Base-by-base conservation (phyloP, 345 rosid genomes). In the Arabidopsis thaliana region DNA sequence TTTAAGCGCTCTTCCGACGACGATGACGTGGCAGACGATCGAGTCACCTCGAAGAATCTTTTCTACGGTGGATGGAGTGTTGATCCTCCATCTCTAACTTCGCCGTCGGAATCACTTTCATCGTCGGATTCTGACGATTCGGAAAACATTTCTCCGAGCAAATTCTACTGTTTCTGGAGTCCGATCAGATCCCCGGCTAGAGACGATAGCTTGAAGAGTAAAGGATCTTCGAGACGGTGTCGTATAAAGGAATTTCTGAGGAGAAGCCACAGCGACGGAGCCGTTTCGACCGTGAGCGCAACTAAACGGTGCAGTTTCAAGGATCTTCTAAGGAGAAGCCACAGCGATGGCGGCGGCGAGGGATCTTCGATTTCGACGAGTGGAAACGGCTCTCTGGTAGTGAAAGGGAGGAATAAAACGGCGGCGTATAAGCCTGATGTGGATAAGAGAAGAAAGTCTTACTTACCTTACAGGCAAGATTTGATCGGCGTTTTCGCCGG, bases 401-500 rank as follows among this genome's bases (percentile, higher is more conserved):
- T 25, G n/a, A 66, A 52, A 59, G 73, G 51, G 23, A 78, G 4
- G 30, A 22, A 6, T 8, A 59, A 50, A 72, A 59, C 77, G 64
- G 34, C 1, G 65, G 5, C 51, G 58, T 16, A 11, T 59, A 72
- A 33, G 30, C 57, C 65, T 30, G 63, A 50, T n/a, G 56, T 65
- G 44, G 61, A 58, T 7, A 65, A 20, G 48, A 65, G 81, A 66
- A 72, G 73, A 66, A 78, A 50, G 64, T 65, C 69, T 24, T 78
- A 78, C 34, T 42, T 78, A 72, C 81, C 81, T 41, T 78, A 78
- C 59, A 72, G 69, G 45, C 77, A 71, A 66, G 77, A 78, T 44
- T 51, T 78, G 65, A 78, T 78, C 64, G 73, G 77, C 55, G 73
- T 78, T 66, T 78, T 78, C 77, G 69, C 73, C 58, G 77, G 69